Conservation (phyloP, 2,329 filamentous ascomycete genomes). For the Fusarium fujikuroi region DNA sequence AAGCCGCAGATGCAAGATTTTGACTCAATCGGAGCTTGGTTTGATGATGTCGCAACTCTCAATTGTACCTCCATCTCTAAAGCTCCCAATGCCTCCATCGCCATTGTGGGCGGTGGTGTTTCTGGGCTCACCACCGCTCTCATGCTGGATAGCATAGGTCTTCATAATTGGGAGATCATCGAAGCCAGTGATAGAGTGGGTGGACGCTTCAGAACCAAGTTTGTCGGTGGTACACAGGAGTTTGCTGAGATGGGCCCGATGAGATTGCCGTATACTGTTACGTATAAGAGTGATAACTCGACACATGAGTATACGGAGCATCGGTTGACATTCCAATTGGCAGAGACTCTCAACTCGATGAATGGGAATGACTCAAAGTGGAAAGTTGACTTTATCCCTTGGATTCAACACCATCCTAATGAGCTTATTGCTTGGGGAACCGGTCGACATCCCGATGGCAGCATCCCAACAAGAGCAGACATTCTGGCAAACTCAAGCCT, state of each 20-base stretch:
- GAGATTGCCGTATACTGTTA: slow-evolving; percentile 67
- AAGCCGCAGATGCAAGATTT: slow-evolving; percentile 4
- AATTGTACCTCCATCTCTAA: not conserved
- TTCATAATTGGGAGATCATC: slow-evolving; percentile 70
- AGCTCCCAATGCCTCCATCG: slow-evolving; percentile 51
- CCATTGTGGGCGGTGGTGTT: slow-evolving; percentile 74
- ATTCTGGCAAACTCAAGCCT: slow-evolving; percentile 1
- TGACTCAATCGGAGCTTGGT: slow-evolving; percentile 20
- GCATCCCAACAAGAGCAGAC: slow-evolving; percentile 7
- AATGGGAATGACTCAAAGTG: slow-evolving; percentile 62
- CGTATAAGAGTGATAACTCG: slow-evolving; percentile 62
- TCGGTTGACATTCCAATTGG: slow-evolving; percentile 72
- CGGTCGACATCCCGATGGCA: not conserved
- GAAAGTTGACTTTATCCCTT: slow-evolving; percentile 70
- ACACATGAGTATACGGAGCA: slow-evolving; percentile 71
- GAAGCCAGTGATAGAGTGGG: slow-evolving; percentile 71
- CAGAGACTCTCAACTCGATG: slow-evolving; percentile 66
- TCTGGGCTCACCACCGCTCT: slow-evolving; percentile 70
- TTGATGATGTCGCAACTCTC: slow-evolving; percentile 3
- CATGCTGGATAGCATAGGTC: slow-evolving; percentile 61
- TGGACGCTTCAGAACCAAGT: slow-evolving; percentile 71
- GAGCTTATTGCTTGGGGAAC: slow-evolving; percentile 17
- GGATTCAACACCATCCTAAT: slow-evolving; percentile 58
- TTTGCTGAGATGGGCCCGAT: slow-evolving; percentile 69
- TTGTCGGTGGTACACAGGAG: slow-evolving; percentile 59